Base-by-base conservation (phyloP, 2,329 filamentous ascomycete genomes). In the Phaeosphaeriaceae sp. region DNA sequence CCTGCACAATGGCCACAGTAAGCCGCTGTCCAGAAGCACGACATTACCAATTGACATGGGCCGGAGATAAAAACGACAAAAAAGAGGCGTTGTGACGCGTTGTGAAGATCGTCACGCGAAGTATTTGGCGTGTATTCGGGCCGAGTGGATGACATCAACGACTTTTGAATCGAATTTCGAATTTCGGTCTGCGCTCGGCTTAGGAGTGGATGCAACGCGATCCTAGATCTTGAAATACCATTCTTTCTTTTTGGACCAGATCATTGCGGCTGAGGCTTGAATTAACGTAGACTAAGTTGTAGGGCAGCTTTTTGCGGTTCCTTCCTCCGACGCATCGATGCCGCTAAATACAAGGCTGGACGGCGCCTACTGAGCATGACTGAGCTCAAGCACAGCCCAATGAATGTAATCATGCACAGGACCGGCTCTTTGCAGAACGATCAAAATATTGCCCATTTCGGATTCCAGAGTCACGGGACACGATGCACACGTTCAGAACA, bases 1-100 rank as follows among this genome's bases (percentile, higher is more conserved):
- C 51, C 50, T 56, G 53, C 47, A 40, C n/a, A 33, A 33, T 45
- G 42, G 7, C n/a, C 48, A 27, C 48, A 58, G 58, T 60, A 42
- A 66, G 56, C 61, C 42, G 49, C 54, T 40, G 46, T 49, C 64
- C 48, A 67, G 59, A 66, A 27, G 36, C 51, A 51, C 19, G 42
- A 20, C 45, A 51, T 67, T 66, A 66, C 59, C 56, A 64, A 64
- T 54, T 41, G 52, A 53, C 46, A 45, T 25, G 44, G 36, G 45
- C 51, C 48, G 19, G 40, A 31, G 31, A 49, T 44, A 25, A 56
- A 56, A 48, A 56, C n/a, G 51, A 53, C 42, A 33, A 40, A 42
- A 46, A 44, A 36, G 48, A 51, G 54, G 47, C 51, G 44, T 13
- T 59, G 55, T 66, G 58, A 66, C 61, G 59, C 60, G 55, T 27